Evolutionary conservation across 2,329 filamentous ascomycete species (phyloP).

Genomic region (Falciphora oryzae): DNA sequence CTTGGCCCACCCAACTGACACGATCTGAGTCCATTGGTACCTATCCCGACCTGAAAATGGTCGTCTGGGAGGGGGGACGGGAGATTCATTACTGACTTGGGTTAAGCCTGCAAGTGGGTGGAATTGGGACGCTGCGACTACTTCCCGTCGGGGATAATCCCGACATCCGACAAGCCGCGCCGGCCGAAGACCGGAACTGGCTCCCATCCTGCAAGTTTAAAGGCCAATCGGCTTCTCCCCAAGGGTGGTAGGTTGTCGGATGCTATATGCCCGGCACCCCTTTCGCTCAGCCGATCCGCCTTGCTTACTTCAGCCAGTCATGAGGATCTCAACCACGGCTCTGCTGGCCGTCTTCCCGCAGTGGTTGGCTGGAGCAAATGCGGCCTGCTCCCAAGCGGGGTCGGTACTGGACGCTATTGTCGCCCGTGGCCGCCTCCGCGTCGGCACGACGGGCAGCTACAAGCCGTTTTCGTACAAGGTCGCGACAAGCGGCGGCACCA

Average conservation of each 20-base stretch:
- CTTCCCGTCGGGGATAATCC: not conserved
- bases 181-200: not conserved
- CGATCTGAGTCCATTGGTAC: not conserved
- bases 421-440: constrained; percentile 3
- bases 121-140: not conserved
- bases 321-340: not conserved
- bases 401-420: constrained; percentile 3
- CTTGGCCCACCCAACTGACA: not conserved
- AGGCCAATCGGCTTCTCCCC: not conserved
- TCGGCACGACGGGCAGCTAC: constrained; percentile 7
- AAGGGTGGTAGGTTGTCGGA: no score
- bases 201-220: not conserved
- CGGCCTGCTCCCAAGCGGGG: not conserved
- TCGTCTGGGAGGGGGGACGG: not conserved
- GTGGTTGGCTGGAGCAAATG: not conserved
- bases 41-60: not conserved
- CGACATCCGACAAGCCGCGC: not conserved
- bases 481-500: not conserved
- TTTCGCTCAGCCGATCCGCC: not conserved
- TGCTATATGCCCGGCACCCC: not conserved
- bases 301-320: not conserved
- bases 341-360: not conserved
- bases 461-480: constrained; percentile 7
- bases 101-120: not conserved
- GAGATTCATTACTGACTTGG: not conserved